Evolutionary conservation across 2,329 filamentous ascomycete genomes (phyloP).

Genomic region (Mariannaea sp.): DNA sequence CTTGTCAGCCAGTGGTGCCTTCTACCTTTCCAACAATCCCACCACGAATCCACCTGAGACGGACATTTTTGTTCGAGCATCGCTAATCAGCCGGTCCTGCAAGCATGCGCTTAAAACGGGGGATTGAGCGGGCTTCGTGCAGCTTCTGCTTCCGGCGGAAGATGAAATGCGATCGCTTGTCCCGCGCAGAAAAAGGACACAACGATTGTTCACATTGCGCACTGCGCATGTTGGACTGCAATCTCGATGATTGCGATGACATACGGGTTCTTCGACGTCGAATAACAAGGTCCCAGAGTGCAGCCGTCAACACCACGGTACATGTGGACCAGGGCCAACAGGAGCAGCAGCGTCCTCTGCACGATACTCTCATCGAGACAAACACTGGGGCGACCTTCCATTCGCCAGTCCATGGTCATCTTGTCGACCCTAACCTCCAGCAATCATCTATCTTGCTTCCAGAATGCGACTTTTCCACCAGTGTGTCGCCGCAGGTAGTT

Average conservation of each 20-base stretch:
- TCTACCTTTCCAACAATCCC: too few relatives aligned
- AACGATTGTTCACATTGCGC: not conserved
- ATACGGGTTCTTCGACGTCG: not conserved
- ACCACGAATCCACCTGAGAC: not conserved
- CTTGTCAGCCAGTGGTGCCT: not conserved
- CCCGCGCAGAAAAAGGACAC: not conserved
- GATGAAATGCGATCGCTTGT: not conserved
- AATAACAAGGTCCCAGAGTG: not conserved
- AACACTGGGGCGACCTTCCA: not conserved
- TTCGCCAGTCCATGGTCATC: not conserved
- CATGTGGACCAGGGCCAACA: too few relatives aligned
- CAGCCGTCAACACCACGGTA: not conserved
- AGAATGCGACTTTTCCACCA: not conserved
- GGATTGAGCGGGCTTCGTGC: not conserved
- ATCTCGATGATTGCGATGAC: not conserved
- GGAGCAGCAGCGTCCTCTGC: too few relatives aligned
- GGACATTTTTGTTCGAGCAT: not conserved
- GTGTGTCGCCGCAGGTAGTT: not conserved
- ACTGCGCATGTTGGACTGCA: not conserved
- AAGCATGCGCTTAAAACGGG: not conserved
- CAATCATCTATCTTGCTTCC: not conserved
- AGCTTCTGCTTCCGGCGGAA: not conserved
- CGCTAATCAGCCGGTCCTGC: not conserved
- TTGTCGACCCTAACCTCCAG: not conserved
- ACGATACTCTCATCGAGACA: not conserved